phyloP scores from a whole-genome alignment of 2,329 filamentous ascomycete species.

The Neopestalotiopsis clavispora region DNA sequence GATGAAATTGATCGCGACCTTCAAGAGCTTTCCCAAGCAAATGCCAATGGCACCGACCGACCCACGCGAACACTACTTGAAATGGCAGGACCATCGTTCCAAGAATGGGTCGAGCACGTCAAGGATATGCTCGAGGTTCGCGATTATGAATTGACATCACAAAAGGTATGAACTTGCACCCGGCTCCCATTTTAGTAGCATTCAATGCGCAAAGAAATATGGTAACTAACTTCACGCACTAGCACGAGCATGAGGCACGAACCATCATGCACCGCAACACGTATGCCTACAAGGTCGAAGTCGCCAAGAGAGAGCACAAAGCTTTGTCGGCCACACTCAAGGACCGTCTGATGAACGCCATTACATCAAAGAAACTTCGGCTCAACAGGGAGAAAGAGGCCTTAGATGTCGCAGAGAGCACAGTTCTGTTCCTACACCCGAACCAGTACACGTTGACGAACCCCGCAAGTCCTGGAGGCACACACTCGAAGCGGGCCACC shows the following conservation, averaged over 20 bases:
- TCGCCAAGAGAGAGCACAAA: slow-evolving; percentile 65
- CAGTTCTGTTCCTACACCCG: slow-evolving; percentile 68
- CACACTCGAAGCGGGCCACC: slow-evolving; percentile 67
- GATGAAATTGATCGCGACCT: slow-evolving; percentile 51
- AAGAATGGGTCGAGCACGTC: slow-evolving; percentile 82
- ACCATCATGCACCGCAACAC: slow-evolving; percentile 63
- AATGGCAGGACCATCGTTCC: slow-evolving; percentile 83
- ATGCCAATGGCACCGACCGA: slow-evolving; percentile 40
- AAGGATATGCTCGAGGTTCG: slow-evolving; percentile 88
- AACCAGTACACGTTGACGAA: slow-evolving; percentile 72
- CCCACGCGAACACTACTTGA: slow-evolving; percentile 64
- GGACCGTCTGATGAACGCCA: slow-evolving; percentile 69
- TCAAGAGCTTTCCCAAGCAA: slow-evolving; percentile 39
- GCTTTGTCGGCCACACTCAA: slow-evolving; percentile 65
- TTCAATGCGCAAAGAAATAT: background rate
- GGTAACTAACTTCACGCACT: background rate
- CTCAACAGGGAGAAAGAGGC: slow-evolving; percentile 71
- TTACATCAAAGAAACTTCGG: slow-evolving; percentile 68
- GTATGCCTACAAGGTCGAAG: slow-evolving; percentile 65
- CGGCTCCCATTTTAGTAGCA: background rate
- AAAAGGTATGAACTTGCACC: slow-evolving; percentile 67
- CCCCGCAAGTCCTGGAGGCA: slow-evolving; percentile 66
- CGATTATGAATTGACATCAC: slow-evolving; percentile 80
- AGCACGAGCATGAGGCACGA: slow-evolving; percentile 70
- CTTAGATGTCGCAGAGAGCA: slow-evolving; percentile 69